Evolutionary conservation across 345 rosid species (phyloP), one percentile per base, ranked within the genome.

Genomic region (Aquilaria malaccensis): DNA sequence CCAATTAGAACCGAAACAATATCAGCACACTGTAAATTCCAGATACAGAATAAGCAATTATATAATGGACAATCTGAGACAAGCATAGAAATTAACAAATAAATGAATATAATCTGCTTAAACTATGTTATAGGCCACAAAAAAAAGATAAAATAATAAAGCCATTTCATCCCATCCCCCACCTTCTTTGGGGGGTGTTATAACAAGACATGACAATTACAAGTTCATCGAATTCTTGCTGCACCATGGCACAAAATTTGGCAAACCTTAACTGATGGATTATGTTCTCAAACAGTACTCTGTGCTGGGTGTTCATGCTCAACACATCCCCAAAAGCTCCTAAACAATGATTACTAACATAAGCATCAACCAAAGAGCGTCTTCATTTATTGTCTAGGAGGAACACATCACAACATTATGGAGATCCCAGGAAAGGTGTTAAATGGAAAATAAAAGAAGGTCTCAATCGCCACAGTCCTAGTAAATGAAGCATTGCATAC

Each of bases 1-100:
- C 77, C 71, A 68, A 93, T 83, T 76, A 93, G 79, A 60, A 82
- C 97, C 69, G 84, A 78, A 59, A 87, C 52, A 62, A 93, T 76
- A 33, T 74, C 80, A 12, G 59, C 72, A 67, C 94, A 85, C 91
- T 89, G 77, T 58, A 66, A 74, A 66, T 15, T 13, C 62, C 54
- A 72, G 33, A 4, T 53, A 50, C 31, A 13, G 15, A 55, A 48
- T 50, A 30, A 46, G 51, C 30, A 61, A 4, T 15, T 15, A 15
- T 15, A 15, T 15, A 15, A 15, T 15, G 15, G 15, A 15, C 15
- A 15, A 15, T 15, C 15, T 15, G 15, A 15, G 15, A 15, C 15
- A 15, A 15, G 15, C 15, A 15, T 15, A 15, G 15, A 15, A 15
- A 15, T 15, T 15, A 15, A 15, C 15, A 15, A 15, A 15, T 15